Evolutionary conservation across 2,329 filamentous ascomycete genomes (phyloP).

Genomic region (Monosporascus ibericus): DNA sequence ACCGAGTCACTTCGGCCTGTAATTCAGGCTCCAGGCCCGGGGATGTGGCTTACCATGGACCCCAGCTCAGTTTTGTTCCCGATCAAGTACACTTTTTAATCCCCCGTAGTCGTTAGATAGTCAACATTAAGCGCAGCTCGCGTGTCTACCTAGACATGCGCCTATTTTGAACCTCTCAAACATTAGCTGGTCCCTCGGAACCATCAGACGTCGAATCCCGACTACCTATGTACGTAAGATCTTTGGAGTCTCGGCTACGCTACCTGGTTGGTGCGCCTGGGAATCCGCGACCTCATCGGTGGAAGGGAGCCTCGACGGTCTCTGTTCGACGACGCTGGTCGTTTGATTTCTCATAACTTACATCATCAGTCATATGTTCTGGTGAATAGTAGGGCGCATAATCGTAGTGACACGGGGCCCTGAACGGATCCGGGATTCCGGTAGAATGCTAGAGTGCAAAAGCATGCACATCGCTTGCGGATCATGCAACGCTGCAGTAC

Average conservation of each 20-base stretch:
- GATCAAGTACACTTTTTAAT: no score
- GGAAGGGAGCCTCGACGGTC: not conserved
- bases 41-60: not conserved
- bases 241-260: not conserved
- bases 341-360: not conserved
- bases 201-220: not conserved
- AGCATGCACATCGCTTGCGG: slow-evolving; percentile 3
- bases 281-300: not conserved
- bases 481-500: slow-evolving; percentile 18
- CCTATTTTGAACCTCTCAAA: not conserved
- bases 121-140: not conserved
- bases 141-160: not conserved
- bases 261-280: not conserved
- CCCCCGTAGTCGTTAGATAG: no score
- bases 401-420: not conserved
- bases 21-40: not conserved
- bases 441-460: slow-evolving; percentile 6
- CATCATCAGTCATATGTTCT: not conserved
- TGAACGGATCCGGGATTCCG: slow-evolving; percentile 18
- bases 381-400: not conserved
- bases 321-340: not conserved
- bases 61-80: not conserved
- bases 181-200: not conserved
- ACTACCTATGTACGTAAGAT: not conserved
- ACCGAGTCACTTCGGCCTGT: not conserved